A percentile compares a stretch with the other conserved stretches of the same genome.
Evolutionary conservation across 2,329 filamentous ascomycete genomes (phyloP).

Genomic region (Fusarium sp.): DNA sequence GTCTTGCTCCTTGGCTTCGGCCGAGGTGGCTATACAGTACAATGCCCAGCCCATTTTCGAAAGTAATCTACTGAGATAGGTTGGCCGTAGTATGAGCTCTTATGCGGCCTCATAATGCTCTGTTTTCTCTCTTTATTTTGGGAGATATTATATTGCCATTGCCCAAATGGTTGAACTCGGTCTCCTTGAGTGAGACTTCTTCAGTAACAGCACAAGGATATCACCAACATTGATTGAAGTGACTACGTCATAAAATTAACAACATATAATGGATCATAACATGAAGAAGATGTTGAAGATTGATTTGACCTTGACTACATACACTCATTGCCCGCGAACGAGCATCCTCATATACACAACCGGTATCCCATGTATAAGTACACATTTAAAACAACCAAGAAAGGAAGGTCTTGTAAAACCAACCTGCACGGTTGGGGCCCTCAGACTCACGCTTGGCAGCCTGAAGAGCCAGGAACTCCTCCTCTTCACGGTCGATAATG

Average conservation of each 20-base stretch:
- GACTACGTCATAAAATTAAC: neutral
- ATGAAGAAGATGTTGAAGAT: slow-evolving; percentile 6
- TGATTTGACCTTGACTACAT: slow-evolving; percentile 24
- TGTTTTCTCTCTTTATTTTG: no score
- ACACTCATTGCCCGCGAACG: slow-evolving; percentile 14
- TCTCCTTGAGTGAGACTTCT: no score
- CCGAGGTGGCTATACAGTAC: no score
- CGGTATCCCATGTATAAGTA: neutral
- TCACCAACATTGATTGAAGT: no score
- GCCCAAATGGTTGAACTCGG: no score
- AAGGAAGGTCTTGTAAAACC: slow-evolving; percentile 53
- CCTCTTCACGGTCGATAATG: slow-evolving; percentile 77
- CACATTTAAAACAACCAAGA: slow-evolving; percentile 51
- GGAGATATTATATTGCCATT: no score
- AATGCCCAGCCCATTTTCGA: no score
- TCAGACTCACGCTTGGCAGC: slow-evolving; percentile 43
- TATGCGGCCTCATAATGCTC: no score
- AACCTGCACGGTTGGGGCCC: slow-evolving; percentile 42
- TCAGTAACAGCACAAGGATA: no score
- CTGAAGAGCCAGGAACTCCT: slow-evolving; percentile 68
- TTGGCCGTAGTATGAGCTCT: no score
- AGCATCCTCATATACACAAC: slow-evolving; percentile 10
- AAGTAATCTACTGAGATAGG: no score
- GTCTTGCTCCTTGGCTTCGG: no score
- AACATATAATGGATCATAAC: neutral